These are phyloP conservation scores for Penicillium malachiteum DNA, from an alignment of 495 filamentous ascomycete genomes.

Conservation along the genomic window DNA sequence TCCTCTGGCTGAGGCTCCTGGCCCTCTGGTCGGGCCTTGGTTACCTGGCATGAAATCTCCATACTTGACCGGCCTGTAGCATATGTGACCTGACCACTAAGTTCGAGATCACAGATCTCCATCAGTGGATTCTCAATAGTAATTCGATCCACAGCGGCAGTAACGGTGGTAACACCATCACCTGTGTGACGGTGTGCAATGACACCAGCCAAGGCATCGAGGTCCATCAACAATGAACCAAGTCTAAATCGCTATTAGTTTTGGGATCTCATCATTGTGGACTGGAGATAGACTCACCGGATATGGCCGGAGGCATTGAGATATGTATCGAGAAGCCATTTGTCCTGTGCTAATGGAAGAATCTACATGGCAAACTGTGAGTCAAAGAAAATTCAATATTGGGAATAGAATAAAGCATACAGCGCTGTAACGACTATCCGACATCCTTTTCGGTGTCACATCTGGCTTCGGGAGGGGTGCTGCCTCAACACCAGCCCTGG, in stretches of 20 bases:
- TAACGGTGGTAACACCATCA: constrained; percentile 72
- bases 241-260: constrained; percentile 40
- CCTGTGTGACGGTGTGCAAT: constrained; percentile 84
- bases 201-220: constrained; percentile 78
- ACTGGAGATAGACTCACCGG: constrained; percentile 34
- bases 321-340: constrained; percentile 70
- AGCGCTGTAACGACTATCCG: constrained; percentile 61
- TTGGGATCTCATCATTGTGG: background rate
- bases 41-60: constrained; percentile 76
- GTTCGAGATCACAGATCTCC: constrained; percentile 77
- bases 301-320: constrained; percentile 66
- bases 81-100: constrained; percentile 79
- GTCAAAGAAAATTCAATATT: background rate
- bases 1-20: constrained; percentile 62
- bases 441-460: constrained; percentile 62
- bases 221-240: constrained; percentile 75
- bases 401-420: constrained; percentile 37
- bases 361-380: constrained; percentile 42
- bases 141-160: constrained; percentile 78
- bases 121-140: constrained; percentile 70
- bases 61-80: constrained; percentile 77
- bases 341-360: constrained; percentile 64
- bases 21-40: constrained; percentile 59
- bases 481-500: constrained; percentile 20
- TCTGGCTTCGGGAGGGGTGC: constrained; percentile 43